Evolutionary conservation across 352 stramenopile species (phyloP), one percentile per base, ranked within the genome.

Genomic region (Globisporangium cederbergense): DNA sequence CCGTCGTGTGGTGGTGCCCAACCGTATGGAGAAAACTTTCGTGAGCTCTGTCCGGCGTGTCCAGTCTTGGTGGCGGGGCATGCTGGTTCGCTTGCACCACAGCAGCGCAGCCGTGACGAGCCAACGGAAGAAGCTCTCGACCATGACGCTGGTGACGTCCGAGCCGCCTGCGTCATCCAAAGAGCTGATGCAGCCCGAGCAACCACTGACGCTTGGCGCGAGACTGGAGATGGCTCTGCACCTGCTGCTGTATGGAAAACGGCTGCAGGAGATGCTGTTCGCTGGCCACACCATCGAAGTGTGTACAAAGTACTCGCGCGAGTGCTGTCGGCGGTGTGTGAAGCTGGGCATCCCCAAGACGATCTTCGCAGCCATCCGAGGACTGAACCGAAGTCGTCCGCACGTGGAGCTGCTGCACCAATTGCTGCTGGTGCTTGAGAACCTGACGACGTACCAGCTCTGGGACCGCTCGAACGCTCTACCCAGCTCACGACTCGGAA

Each of bases 361-460:
- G 25, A 87, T 99, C 56, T 98, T 97, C 60, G 82, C 77, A 20
- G 82, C 98, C 0, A 96, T 98, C 64, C 78, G 84, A 45, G 93
- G 85, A 11, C 92, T 98, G 68, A 99, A 99, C 77, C 90, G 96
- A 54, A 98, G 93, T 64, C 80, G 94, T 7, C 96, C 96, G 25
- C 97, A 99, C 71, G 73, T 98, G 5, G 92, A 98, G 66, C 70
- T 99, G n/a, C 71, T 99, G 13, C 79, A 96, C 50, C 81, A 95
- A 57, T 63, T 95, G 22, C 73, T 97, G 22, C 67, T 89, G 0
- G 84, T 96, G 22, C 64, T 97, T 6, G 74, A 88, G 14, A 98
- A 99, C 65, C 71, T 98, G 60, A 84, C 88, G 22, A 66, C 79
- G 45, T 91, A 97, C 72, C 64, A 74, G 51, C 54, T 59, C n/a